Base-by-base conservation (phyloP, 805 yeast genomes). In the Saturnispora bothae region DNA sequence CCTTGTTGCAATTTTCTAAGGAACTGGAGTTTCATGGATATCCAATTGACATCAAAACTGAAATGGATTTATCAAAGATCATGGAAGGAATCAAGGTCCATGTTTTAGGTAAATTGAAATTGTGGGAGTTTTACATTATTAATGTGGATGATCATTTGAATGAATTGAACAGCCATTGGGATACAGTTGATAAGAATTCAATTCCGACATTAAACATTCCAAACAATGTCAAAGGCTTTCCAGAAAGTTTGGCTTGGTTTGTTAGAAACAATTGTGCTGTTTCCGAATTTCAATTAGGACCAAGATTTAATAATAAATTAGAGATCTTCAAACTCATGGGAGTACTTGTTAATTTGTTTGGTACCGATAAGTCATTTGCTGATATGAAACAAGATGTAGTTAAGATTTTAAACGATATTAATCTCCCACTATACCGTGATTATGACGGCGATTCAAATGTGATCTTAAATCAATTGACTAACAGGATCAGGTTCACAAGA, bases 41-140 rank as follows among this genome's bases (percentile, higher is more conserved):
- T 40, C 86, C 95, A 5, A 68, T 78, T 0, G 63, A 56, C 0
- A 57, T 88, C 31, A 53, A 60, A 4, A 54, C 58, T 14, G 63
- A 64, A 10, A 65, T 60, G 3, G 95, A 85, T 47, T 57, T 89
- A 18, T 60, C 68, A 28, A 56, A 51, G 22, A 61, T 88, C 18
- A 72, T 82, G 66, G 79, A 73, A 26, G 88, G 83, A 14, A 64
- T 89, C 33, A 72, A 75, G 44, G 55, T 63, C 4, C 77, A 83
- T 48, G 95, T 85, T 0, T 50, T 86, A 20, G 76, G 71, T 19
- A 64, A 69, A 4, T 59, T 84, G 39, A 71, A 76, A 44, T 64
- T 89, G 39, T 89, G 98, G 98, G 86, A 89, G 57, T 89, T 60
- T 56, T 92, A 88, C 54, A 88, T 79, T 4, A 64, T 86, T 26